Conservation (phyloP, 352 stramenopile genomes). For the Phytophthora melonis region DNA sequence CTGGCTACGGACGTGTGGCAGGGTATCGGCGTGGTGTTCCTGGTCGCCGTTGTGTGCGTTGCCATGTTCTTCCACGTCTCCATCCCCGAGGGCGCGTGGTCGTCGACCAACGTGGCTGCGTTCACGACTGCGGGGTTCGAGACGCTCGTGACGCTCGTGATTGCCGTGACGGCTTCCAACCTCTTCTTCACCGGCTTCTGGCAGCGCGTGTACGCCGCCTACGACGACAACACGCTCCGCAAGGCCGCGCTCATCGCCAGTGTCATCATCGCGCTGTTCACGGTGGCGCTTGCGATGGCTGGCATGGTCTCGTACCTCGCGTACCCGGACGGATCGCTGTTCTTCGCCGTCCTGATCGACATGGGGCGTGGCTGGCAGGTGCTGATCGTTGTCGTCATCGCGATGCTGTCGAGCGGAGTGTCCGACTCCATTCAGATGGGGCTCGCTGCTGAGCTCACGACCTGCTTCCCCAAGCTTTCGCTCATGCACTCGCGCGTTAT, state of each 20-base stretch:
- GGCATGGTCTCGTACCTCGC: constrained; percentile 68
- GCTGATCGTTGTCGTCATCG: constrained; percentile 65
- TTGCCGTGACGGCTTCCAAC: constrained; percentile 65
- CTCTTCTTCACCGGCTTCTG: constrained; percentile 81
- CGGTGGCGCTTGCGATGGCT: constrained; percentile 59
- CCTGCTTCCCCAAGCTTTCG: constrained; percentile 64
- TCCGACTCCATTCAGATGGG: constrained; percentile 75
- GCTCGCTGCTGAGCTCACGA: constrained; percentile 75
- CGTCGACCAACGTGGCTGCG: constrained; percentile 51
- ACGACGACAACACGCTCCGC: constrained; percentile 55
- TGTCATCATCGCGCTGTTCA: constrained; percentile 67
- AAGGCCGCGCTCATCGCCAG: constrained; percentile 45
- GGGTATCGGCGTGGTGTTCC: constrained; percentile 58
- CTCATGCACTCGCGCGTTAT: constrained; percentile 59
- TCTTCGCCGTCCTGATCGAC: constrained; percentile 73
- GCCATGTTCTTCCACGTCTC: constrained; percentile 60
- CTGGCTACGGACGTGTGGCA: constrained; percentile 74
- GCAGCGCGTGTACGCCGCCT: constrained; percentile 67
- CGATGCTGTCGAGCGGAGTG: constrained; percentile 61
- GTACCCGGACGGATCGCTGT: constrained; percentile 58
- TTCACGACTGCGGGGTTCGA: constrained; percentile 69
- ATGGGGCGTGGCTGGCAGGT: constrained; percentile 71
- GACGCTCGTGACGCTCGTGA: constrained; percentile 68
- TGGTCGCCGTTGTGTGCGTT: constrained; percentile 63
- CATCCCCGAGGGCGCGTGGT: constrained; percentile 56